phyloP scores from a whole-genome alignment of 2,329 filamentous ascomycete genomes.

The Pyrenochaeta sp. region DNA sequence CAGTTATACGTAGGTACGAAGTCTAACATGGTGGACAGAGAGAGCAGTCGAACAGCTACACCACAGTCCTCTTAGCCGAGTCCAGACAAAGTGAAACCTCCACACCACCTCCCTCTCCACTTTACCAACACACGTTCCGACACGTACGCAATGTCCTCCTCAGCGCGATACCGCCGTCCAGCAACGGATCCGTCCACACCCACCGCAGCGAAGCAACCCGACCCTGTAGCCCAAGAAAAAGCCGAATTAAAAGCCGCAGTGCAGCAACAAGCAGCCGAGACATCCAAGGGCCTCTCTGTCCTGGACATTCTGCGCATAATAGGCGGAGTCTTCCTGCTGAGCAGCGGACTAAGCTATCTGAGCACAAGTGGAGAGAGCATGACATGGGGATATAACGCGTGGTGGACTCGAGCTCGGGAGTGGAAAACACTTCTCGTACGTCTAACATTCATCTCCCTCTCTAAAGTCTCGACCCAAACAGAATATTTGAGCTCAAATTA shows the following conservation, averaged over 20 bases:
- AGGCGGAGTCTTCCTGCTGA: constrained; percentile 71
- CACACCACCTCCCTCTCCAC: neutral
- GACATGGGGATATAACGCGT: constrained; percentile 51
- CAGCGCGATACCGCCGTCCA: constrained; percentile 34
- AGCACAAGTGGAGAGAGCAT: constrained; percentile 70
- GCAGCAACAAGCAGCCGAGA: constrained; percentile 31
- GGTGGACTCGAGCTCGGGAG: constrained; percentile 48
- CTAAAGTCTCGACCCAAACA: too few relatives aligned
- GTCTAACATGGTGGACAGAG: too few relatives aligned
- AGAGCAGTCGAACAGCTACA: too few relatives aligned
- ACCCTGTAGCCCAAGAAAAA: constrained; percentile 30
- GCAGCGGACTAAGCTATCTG: constrained; percentile 77
- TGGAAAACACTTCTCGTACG: constrained; percentile 45
- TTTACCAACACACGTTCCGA: neutral
- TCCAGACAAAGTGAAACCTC: too few relatives aligned
- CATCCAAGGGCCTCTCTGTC: constrained; percentile 37
- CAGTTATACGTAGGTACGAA: too few relatives aligned
- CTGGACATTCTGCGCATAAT: constrained; percentile 76
- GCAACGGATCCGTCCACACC: constrained; percentile 14
- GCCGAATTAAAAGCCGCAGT: constrained; percentile 35
- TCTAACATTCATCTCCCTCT: neutral
- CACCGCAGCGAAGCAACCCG: constrained; percentile 1
- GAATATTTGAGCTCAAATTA: neutral
- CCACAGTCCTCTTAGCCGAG: too few relatives aligned
- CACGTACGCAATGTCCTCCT: constrained; percentile 24